Evolutionary conservation across 495 filamentous ascomycete species (phyloP), one percentile per base, ranked within the genome.

Genomic region (Aspergillus conjunctus): DNA sequence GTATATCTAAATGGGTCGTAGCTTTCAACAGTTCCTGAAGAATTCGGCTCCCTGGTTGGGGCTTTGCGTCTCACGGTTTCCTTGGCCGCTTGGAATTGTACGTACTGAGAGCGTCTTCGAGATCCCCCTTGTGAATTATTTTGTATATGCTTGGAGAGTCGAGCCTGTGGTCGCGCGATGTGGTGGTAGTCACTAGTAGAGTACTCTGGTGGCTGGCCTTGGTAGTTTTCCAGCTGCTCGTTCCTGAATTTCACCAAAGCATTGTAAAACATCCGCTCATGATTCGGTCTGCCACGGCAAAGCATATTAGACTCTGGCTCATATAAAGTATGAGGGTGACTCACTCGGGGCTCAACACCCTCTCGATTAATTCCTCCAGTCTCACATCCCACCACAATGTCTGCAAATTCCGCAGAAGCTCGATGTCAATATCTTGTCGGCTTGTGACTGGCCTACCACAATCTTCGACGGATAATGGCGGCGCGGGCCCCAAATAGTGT

Each of bases 121-220:
- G 78, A 75, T 58, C 80, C 79, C 20, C 76, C 73, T 14, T 65
- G 63, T 26, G 58, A 22, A 15, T 63, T 54, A 14, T 65, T 66
- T 0, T 71, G 73, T 34, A 68, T 58, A 43, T 77, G 73, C 4
- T 71, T 78, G 57, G 81, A 83, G 20, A 81, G 68, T 53, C 81
- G 78, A 12, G 80, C 80, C 41, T 68, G 55, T 21, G 68, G 74
- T 17, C 81, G 81, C 55, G 84, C 87, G 57, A 87, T 81, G 67
- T 96, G 89, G 63, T 97, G 91, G 65, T 92, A 91, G 69, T 97
- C 93, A 71, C 91, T 94, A 17, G 88, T 79, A 1, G 93, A 96
- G 68, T 92, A 87, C 32, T 83, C 83, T 17, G 96, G 76, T 4
- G 87, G 82, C 54, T 86, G 83, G 17, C 83, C 83, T 63, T 84